These are phyloP conservation scores for Agaricales sp. DNA, from an alignment of 1,284 basidiomycete species.

Conservation along the genomic window DNA sequence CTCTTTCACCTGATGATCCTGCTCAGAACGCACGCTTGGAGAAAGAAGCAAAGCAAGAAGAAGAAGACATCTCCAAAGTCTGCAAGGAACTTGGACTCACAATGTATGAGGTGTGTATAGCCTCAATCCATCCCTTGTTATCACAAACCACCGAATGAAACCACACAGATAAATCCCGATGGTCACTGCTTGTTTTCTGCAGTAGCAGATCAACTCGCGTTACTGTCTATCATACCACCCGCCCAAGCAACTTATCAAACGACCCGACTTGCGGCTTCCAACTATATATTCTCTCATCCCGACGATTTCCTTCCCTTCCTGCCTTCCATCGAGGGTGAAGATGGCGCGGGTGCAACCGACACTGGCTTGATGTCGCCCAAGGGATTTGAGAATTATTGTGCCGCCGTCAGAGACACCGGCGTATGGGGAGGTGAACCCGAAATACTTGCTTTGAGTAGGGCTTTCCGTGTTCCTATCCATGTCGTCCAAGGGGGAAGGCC, in stretches of 20 bases:
- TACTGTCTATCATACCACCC: constrained; percentile 49
- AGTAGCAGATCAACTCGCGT: constrained; percentile 78
- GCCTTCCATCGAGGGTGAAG: constrained; percentile 67
- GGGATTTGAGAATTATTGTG: constrained; percentile 75
- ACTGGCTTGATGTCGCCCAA: constrained; percentile 64
- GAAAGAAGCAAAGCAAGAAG: constrained; percentile 65
- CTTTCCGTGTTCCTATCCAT: constrained; percentile 84
- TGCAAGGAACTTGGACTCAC: constrained; percentile 62
- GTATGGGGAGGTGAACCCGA: constrained; percentile 98
- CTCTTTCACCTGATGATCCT: constrained; percentile 47
- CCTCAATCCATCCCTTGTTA: constrained; percentile 3
- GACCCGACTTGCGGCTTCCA: constrained; percentile 65
- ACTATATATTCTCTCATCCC: constrained; percentile 77
- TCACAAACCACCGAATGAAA: background rate
- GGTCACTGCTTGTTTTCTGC: constrained; percentile 95
- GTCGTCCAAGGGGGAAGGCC: constrained; percentile 84
- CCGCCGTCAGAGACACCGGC: constrained; percentile 71
- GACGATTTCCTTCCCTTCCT: constrained; percentile 95
- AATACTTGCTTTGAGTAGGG: constrained; percentile 81
- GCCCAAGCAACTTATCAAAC: constrained; percentile 46
- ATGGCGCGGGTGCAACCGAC: constrained; percentile 57
- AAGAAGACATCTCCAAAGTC: constrained; percentile 52
- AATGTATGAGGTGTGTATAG: constrained; percentile 59
- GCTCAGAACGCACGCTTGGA: constrained; percentile 56
- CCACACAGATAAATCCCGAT: constrained; percentile 78